Evolutionary conservation across 164 flowering plant species (phyloP), one percentile per base, ranked within the genome.

Genomic region (Berberis vulgaris): DNA sequence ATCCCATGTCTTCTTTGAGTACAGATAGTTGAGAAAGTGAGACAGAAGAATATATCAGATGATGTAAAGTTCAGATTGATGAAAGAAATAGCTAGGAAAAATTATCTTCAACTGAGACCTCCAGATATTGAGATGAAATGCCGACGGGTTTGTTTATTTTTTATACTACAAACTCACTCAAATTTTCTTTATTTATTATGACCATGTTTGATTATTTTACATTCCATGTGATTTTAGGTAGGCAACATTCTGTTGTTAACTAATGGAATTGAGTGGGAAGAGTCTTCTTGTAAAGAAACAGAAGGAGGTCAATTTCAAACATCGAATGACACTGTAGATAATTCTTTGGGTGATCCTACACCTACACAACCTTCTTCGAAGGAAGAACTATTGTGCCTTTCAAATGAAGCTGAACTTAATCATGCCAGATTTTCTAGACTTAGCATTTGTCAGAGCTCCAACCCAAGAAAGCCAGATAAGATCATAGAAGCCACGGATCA

Each of bases 11-110:
- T 46, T 10, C 3, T 26, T 6, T 44, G 12, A 4, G 45, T 4
- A 12, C 62, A 72, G 76, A 26, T 74, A 53, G 66, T 49, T 47
- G 85, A 87, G 61, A 83, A 75, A 39, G 80, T 85, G 10, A 60
- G 69, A 7, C 40, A 72, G n/a, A 76, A 69, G 39, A 67, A 73
- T 3, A 73, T 87, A 7, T 43, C 90, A 1, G 82, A 84, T 44
- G 82, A 86, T 55, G 75, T 60, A 13, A 91, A 87, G 78, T 59
- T 65, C 49, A 78, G 70, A 67, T 67, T 87, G 76, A 49, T 89
- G 61, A 79, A 81, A 60, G 89, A 88, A 65, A 83, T 88, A 64
- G 80, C 77, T 7, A 74, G 69, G 49, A 80, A 77, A 6, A 70
- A 69, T 71, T 43, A 75, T 73, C 69, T 74, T 26, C 59, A 68